phyloP scores from a whole-genome alignment of 768 basidiomycete species.

The Ramaria sp. region DNA sequence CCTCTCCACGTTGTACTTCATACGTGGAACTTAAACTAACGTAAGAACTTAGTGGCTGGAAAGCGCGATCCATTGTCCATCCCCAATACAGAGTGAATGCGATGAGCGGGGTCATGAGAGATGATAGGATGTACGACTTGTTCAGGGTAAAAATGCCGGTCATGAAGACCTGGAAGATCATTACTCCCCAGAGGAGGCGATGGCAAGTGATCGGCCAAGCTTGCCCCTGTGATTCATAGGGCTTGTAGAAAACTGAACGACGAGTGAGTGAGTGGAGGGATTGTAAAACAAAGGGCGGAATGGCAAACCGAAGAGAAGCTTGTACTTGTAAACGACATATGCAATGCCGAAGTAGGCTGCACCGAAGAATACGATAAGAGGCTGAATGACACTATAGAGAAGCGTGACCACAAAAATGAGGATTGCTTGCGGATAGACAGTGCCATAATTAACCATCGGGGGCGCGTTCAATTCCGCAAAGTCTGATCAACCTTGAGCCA shows the following conservation, averaged over 20 bases:
- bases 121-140: constrained; percentile 46
- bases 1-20: constrained; percentile 86
- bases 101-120: constrained; percentile 67
- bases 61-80: constrained; percentile 60
- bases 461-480: constrained; percentile 95
- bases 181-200: constrained; percentile 83
- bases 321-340: constrained; percentile 98
- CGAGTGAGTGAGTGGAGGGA: background rate
- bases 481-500: constrained; percentile 39
- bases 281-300: background rate
- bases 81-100: constrained; percentile 68
- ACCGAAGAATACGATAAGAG: constrained; percentile 89
- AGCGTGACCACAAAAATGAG: constrained; percentile 92
- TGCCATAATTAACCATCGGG: constrained; percentile 95
- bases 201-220: constrained; percentile 96
- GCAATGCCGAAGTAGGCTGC: constrained; percentile 93
- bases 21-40: constrained; percentile 80
- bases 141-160: constrained; percentile 82
- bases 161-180: constrained; percentile 96
- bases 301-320: constrained; percentile 78
- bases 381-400: constrained; percentile 92
- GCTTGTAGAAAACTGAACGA: constrained; percentile 86
- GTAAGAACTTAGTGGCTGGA: constrained; percentile 66
- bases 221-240: constrained; percentile 94
- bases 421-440: constrained; percentile 94